A percentile compares a stretch with the other conserved stretches of the same genome.
These are phyloP conservation scores for Mediolabrus comicus DNA, from an alignment of 108 stramenopile species.

Conservation along the genomic window DNA sequence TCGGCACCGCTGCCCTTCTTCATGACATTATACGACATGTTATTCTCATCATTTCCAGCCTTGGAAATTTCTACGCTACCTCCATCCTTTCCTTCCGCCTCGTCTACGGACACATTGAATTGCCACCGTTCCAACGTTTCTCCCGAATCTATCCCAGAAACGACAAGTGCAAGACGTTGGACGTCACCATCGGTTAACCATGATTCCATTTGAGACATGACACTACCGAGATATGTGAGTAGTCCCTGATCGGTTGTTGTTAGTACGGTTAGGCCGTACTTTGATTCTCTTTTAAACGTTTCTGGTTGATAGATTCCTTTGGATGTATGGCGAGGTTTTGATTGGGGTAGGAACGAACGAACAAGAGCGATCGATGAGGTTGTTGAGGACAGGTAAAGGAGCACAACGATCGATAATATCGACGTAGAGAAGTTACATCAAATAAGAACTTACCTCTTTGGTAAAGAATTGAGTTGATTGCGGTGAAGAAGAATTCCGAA, in stretches of 20 bases:
- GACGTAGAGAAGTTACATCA: too few species aligned
- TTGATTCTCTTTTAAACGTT: slow-evolving; percentile 88
- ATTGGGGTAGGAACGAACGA: too few species aligned
- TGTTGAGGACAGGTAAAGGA: background rate
- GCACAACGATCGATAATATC: background rate
- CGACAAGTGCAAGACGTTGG: slow-evolving; percentile 94
- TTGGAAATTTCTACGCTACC: slow-evolving; percentile 46
- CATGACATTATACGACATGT: slow-evolving; percentile 16
- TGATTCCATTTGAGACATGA: slow-evolving; percentile 88
- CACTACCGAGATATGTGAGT: slow-evolving; percentile 82
- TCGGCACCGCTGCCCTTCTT: slow-evolving; percentile 2
- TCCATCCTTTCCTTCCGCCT: background rate
- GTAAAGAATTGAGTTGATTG: slow-evolving; percentile 98
- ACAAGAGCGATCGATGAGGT: too few species aligned
- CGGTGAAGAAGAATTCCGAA: slow-evolving; percentile 96
- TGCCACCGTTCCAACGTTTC: slow-evolving; percentile 98
- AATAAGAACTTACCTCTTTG: slow-evolving; percentile 74
- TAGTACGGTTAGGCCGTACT: slow-evolving; percentile 97
- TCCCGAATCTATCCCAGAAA: slow-evolving; percentile 91
- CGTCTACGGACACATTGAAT: slow-evolving; percentile 87
- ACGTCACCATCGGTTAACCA: slow-evolving; percentile 92
- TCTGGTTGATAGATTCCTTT: slow-evolving; percentile 97
- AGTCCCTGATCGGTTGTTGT: slow-evolving; percentile 94
- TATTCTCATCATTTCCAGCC: slow-evolving; percentile 4
- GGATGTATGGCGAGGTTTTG: background rate